Base-by-base conservation (phyloP, 1,284 basidiomycete genomes). In the Sphagnurus paluster region DNA sequence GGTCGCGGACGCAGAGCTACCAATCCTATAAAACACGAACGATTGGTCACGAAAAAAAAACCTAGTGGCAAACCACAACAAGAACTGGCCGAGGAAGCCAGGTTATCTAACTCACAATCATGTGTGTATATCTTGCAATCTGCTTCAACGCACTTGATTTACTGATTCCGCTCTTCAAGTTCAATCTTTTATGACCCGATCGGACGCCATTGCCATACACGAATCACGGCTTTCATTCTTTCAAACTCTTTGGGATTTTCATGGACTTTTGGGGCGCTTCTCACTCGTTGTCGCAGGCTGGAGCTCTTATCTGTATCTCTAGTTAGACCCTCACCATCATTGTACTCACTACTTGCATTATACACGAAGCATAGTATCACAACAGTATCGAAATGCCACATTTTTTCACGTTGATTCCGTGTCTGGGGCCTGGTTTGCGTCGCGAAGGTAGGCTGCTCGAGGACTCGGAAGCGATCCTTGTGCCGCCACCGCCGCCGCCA, bases 161-260 rank as follows among this genome's bases (percentile, higher is more conserved):
- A 2, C 19, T 14, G n/a, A 42, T 49, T 52, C 53, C 36, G 28
- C 20, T 42, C 11, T 19, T 46, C 8, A 13, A 26, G 40, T 29
- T 33, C 40, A 34, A 46, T 20, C 50, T 52, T 48, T 54, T 53
- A 64, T 57, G 58, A 65, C 52, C 46, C 53, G 53, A 60, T 62
- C 56, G 56, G 54, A 55, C 42, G 51, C 42, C 51, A 67, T 72
- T 75, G 70, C 70, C 66, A 76, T 74, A 73, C 71, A 75, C 70
- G 74, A 70, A 62, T 71, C 71, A 75, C 71, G 68, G 49, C 57
- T 62, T 54, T 66, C 63, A 59, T 48, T 62, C 58, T 55, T 56
- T 59, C 28, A 3, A 30, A 45, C 11, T 45, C 50, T 53, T 46
- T 44, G 42, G 46, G 42, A 42, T 34, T 33, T 34, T 43, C 20